A percentile compares a stretch with the other conserved stretches of the same genome.
Conservation (phyloP, 2,329 filamentous ascomycete genomes). For the Botrytis elliptica region DNA sequence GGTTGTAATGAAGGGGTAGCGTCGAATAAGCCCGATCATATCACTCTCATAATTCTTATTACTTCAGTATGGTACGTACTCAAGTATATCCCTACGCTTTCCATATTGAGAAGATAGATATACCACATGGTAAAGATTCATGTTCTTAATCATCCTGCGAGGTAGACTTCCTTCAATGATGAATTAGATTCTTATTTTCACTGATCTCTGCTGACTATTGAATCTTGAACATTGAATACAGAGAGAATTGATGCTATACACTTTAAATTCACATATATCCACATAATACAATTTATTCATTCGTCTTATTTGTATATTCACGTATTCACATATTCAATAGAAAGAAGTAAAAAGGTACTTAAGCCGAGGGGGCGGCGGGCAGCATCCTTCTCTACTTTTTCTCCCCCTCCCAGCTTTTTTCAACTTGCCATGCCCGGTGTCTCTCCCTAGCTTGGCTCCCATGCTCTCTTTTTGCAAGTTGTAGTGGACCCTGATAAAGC, state of each 20-base stretch:
- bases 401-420: neutral
- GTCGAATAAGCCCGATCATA: neutral
- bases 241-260: neutral
- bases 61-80: neutral
- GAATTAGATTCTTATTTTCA: neutral
- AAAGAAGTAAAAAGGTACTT: neutral
- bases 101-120: neutral
- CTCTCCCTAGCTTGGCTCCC: conserved; percentile 9
- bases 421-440: conserved; percentile 2
- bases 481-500: conserved; percentile 17
- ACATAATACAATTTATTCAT: neutral
- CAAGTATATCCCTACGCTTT: neutral
- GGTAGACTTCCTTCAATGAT: neutral
- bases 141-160: neutral
- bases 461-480: neutral
- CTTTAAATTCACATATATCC: no score
- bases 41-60: neutral
- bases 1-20: neutral
- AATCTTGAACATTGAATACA: neutral
- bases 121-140: neutral
- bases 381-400: neutral
- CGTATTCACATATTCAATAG: neutral
- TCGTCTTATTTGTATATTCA: neutral
- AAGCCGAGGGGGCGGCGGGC: conserved; percentile 5
- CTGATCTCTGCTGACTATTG: neutral